Conservation (phyloP, 257 asterid genomes). For the Nicotiana undulata region DNA sequence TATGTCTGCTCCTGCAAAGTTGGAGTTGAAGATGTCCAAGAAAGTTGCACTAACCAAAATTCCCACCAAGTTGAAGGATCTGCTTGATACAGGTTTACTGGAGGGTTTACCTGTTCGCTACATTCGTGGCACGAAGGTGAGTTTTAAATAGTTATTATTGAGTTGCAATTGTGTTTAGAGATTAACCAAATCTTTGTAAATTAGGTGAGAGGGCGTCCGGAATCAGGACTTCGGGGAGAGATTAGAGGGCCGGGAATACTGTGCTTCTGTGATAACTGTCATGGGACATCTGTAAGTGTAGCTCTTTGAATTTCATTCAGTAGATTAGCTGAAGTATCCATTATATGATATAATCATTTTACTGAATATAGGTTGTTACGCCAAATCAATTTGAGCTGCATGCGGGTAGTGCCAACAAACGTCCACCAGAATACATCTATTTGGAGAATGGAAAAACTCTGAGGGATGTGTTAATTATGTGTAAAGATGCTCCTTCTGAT, state of each 20-base stretch:
- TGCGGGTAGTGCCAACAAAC: slow-evolving; percentile 68
- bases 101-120: slow-evolving; percentile 73
- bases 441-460: slow-evolving; percentile 71
- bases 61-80: slow-evolving; percentile 64
- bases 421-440: slow-evolving; percentile 70
- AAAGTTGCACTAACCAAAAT: slow-evolving; percentile 42
- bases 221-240: slow-evolving; percentile 52
- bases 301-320: not conserved
- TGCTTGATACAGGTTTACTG: slow-evolving; percentile 76
- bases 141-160: not conserved
- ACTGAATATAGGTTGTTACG: slow-evolving; percentile 49
- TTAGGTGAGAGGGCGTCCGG: slow-evolving; percentile 40
- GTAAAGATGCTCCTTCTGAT: slow-evolving; percentile 47
- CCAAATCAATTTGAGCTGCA: slow-evolving; percentile 82
- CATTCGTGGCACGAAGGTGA: slow-evolving; percentile 56
- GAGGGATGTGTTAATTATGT: slow-evolving; percentile 59
- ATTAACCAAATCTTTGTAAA: slow-evolving; percentile 15
- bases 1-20: slow-evolving; percentile 31
- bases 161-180: not conserved
- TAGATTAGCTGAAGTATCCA: not conserved
- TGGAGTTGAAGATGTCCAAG: slow-evolving; percentile 65
- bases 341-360: slow-evolving; percentile 5
- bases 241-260: slow-evolving; percentile 62
- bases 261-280: slow-evolving; percentile 70
- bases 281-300: slow-evolving; percentile 46